A percentile compares a stretch with the other conserved stretches of the same genome.
phyloP scores from a whole-genome alignment of 192 early-diverging fungal genomes.

The Thamnidium elegans region DNA sequence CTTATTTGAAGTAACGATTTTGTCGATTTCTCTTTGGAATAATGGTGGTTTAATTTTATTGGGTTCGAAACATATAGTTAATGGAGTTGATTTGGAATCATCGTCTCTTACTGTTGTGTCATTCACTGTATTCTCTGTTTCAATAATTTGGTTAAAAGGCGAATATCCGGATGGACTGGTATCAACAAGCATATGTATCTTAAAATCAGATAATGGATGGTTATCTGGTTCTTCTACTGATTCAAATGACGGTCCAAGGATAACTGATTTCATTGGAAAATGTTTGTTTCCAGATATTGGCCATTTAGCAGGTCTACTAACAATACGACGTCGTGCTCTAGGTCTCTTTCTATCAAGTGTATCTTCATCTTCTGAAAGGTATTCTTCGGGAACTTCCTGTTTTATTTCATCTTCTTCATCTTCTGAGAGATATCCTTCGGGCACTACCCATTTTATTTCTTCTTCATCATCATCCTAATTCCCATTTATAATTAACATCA shows the following conservation, averaged over 20 bases:
- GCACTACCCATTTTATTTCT: slow-evolving; percentile 72
- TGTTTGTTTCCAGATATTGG: not conserved
- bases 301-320: slow-evolving; percentile 7
- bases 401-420: slow-evolving; percentile 50
- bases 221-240: not conserved
- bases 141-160: not conserved
- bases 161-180: not conserved
- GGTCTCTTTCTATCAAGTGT: slow-evolving; percentile 7
- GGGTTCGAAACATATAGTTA: not conserved
- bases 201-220: not conserved
- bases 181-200: not conserved
- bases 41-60: not conserved
- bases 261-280: not conserved
- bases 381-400: slow-evolving; percentile 82
- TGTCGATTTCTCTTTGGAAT: not conserved
- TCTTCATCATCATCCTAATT: slow-evolving; percentile 45
- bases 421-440: slow-evolving; percentile 82
- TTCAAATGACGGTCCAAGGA: not conserved
- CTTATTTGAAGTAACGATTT: not conserved
- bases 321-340: not conserved
- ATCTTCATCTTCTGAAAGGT: slow-evolving; percentile 79
- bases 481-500: no score
- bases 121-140: no score
- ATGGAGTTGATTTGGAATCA: no score
- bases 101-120: no score